Base-by-base conservation (phyloP, 2,329 filamentous ascomycete genomes). In the Pseudogymnoascus sp. region DNA sequence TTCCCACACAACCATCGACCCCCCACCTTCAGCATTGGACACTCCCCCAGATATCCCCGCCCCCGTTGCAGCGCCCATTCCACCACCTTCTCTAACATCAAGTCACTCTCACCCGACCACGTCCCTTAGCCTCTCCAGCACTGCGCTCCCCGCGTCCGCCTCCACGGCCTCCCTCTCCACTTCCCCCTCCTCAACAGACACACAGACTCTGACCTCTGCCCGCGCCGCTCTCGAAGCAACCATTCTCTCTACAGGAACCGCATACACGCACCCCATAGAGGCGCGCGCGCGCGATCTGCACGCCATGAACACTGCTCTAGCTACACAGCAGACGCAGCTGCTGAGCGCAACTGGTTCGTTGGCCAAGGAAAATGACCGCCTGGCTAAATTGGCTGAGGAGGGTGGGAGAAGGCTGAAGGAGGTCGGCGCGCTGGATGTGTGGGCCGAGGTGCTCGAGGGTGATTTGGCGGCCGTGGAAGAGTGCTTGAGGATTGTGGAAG, bases 371-470 rank as follows among this genome's bases (percentile, higher is more conserved):
- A 85, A 80, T 57, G 82, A 85, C 63, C 81, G 82, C 71, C 79
- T 89, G 68, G 80, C 77, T 65, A 80, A 80, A 65, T 76, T 89
- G 66, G 83, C 84, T 4, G 80, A 81, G 65, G 79, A 78, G 61
- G 84, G 85, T 34, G 80, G 82, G 48, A 79, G 79, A 64, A 79
- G 79, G 68, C 75, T 92, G 61, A 92, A 91, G 74, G 88, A 91
- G 77, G 76, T 91, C 63, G 88, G 89, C 21, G 85, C 91, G 70
- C 82, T 92, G 69, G 88, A 92, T 77, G 92, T 92, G 71, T 94
- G 89, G 89, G 88, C 89, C 19, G 89, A 94, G 79, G 83, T 91
- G 74, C 77, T 92, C 68, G 89, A 86, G 77, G 72, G 82, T 61
- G 82, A 85, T 65, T 84, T 88, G 64, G 64, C 85, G 60, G 78